Conservation (phyloP, 495 filamentous ascomycete species). For the Aspergillus nanangensis region DNA sequence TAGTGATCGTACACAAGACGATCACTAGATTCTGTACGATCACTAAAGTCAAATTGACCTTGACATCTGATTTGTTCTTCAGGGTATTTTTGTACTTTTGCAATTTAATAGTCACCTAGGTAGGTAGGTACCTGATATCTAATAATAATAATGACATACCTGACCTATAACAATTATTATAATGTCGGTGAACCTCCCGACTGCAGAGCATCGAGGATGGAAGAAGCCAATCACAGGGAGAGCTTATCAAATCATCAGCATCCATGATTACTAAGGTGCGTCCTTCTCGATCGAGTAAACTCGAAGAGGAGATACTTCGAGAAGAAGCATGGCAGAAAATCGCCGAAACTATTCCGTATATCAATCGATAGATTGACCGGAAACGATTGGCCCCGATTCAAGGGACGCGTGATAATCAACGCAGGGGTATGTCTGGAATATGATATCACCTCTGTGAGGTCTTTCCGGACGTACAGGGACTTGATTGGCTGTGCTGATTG, state of each 20-base stretch:
- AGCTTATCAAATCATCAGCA: constrained; percentile 19
- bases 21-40: no score
- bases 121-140: no score
- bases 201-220: no score
- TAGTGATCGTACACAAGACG: no score
- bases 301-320: not conserved
- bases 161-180: no score
- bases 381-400: constrained; percentile 4
- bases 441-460: constrained; percentile 7
- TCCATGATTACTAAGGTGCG: not conserved
- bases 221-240: constrained; percentile 10
- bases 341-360: not conserved
- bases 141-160: no score
- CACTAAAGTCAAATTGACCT: no score
- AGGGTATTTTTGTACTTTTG: no score
- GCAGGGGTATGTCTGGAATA: constrained; percentile 7
- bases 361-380: not conserved
- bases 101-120: no score
- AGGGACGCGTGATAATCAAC: constrained; percentile 11
- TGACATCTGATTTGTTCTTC: no score
- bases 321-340: not conserved
- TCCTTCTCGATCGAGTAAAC: no score
- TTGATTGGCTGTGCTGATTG: not conserved
- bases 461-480: not conserved
- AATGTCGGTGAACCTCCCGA: no score